A percentile compares a stretch with the other conserved stretches of the same genome.
Conservation (phyloP, 768 basidiomycete species). For the Lactarius tabidus region DNA sequence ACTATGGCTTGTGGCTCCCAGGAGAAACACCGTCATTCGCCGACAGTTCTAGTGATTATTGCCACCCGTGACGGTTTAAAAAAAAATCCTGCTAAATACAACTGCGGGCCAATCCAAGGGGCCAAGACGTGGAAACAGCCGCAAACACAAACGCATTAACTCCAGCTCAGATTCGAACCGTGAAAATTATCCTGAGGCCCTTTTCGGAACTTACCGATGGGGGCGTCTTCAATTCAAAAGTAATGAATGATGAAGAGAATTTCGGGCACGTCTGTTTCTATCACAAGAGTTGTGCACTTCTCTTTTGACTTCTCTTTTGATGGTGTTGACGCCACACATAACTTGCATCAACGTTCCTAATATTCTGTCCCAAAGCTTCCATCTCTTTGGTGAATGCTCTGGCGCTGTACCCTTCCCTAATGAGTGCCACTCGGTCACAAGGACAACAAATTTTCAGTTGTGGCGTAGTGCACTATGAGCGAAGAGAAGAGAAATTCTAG, state of each 20-base stretch:
- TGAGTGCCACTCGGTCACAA: not conserved
- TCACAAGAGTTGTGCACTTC: not conserved
- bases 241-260: not conserved
- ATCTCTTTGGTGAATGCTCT: not conserved
- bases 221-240: not conserved
- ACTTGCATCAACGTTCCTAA: not conserved
- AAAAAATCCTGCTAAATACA: too few species aligned
- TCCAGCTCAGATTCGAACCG: not conserved
- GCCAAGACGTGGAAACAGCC: not conserved
- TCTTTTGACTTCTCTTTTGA: too few species aligned
- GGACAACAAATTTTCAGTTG: not conserved
- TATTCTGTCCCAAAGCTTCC: not conserved
- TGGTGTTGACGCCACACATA: not conserved
- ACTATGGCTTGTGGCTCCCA: too few species aligned
- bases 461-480: not conserved
- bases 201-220: not conserved
- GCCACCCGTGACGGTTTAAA: too few species aligned
- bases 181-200: not conserved
- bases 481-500: not conserved
- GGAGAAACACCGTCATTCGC: too few species aligned
- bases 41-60: not conserved
- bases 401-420: not conserved
- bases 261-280: not conserved
- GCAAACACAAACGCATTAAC: not conserved
- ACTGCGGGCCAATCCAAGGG: not conserved